Conservation (phyloP, 257 asterid species). For the Solanum medicagineum region DNA sequence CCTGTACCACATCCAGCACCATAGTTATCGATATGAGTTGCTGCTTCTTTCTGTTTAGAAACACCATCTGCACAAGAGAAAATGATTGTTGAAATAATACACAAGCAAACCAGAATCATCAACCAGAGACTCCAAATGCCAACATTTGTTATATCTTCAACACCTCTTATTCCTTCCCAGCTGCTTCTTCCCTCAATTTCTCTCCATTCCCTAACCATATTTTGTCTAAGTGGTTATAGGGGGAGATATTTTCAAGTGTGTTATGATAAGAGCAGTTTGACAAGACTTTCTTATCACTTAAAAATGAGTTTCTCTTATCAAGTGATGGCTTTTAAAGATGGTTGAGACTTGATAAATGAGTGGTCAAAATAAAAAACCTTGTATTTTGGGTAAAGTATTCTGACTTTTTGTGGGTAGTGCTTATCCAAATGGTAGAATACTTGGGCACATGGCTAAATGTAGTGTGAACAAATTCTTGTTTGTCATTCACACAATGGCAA, state of each 20-base stretch:
- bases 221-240: neutral
- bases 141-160: neutral
- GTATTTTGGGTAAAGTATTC: neutral
- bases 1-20: slow-evolving; percentile 13
- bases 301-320: neutral
- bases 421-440: neutral
- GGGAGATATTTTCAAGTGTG: neutral
- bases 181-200: neutral
- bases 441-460: neutral
- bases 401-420: neutral
- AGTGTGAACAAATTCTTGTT: neutral
- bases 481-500: neutral
- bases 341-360: neutral
- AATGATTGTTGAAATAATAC: slow-evolving; percentile 10
- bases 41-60: slow-evolving; percentile 8
- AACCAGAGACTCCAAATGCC: slow-evolving; percentile 11
- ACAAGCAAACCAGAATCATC: slow-evolving; percentile 5
- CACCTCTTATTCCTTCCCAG: slow-evolving; percentile 7
- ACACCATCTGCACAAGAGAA: slow-evolving; percentile 26
- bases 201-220: slow-evolving; percentile 16
- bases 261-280: neutral
- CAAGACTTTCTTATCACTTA: neutral
- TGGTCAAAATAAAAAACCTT: neutral
- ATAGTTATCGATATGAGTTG: slow-evolving; percentile 1
- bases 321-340: neutral